A percentile compares a stretch with the other conserved stretches of the same genome.
These are phyloP conservation scores for Tremellales sp. DNA, from an alignment of 1,284 basidiomycete species.

Conservation along the genomic window DNA sequence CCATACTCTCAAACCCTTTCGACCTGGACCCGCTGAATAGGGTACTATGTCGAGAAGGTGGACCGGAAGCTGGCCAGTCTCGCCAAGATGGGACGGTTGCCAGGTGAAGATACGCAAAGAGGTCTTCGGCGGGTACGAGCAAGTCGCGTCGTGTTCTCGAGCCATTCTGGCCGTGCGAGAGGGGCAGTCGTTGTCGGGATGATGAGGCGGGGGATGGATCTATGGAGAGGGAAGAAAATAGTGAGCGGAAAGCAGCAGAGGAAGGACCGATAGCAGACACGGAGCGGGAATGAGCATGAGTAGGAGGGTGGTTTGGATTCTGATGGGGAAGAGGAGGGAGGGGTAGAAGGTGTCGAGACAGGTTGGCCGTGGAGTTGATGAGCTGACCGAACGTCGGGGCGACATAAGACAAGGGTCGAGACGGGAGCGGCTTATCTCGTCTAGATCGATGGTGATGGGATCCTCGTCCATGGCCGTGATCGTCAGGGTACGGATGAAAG, in stretches of 20 bases:
- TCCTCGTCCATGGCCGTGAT: background rate
- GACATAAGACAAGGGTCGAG: conserved; percentile 19
- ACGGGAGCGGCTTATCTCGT: conserved; percentile 25
- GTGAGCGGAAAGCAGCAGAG: conserved; percentile 10
- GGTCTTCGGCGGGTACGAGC: conserved; percentile 30
- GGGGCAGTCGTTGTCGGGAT: background rate
- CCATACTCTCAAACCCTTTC: conserved; percentile 28
- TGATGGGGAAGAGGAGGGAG: background rate
- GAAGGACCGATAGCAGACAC: conserved; percentile 2
- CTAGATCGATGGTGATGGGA: background rate
- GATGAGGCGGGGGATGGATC: conserved; percentile 3
- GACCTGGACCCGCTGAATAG: background rate
- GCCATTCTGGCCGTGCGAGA: background rate
- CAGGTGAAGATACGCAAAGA: conserved; percentile 29
- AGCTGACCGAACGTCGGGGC: conserved; percentile 9
- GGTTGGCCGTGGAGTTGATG: background rate
- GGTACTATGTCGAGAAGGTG: background rate
- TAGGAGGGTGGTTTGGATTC: background rate
- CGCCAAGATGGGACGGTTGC: conserved; percentile 31
- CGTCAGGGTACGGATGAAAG: background rate
- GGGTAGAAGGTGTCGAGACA: background rate
- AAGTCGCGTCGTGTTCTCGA: conserved; percentile 3
- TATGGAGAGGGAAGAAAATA: conserved; percentile 31
- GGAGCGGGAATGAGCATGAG: background rate
- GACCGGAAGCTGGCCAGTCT: conserved; percentile 27